These are phyloP conservation scores for Leccinum subgranulosum DNA, from an alignment of 768 basidiomycete species.

Conservation along the genomic window DNA sequence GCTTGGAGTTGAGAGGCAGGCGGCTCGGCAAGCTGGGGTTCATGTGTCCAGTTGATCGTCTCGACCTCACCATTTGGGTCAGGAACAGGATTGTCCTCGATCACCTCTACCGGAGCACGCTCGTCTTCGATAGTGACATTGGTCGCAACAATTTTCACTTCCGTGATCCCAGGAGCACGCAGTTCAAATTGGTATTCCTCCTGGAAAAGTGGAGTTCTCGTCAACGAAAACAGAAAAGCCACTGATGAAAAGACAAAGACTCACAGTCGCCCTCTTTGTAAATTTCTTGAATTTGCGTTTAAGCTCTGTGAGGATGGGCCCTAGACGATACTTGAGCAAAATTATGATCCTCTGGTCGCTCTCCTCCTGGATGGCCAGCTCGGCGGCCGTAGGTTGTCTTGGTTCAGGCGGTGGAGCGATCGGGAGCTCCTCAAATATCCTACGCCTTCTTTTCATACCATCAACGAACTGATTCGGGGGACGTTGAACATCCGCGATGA, in stretches of 20 bases:
- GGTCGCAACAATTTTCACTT: conserved; percentile 37
- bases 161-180: conserved; percentile 21
- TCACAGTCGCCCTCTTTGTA: conserved; percentile 72
- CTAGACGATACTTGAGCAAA: conserved; percentile 85
- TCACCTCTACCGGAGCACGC: conserved; percentile 45
- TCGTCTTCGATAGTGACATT: conserved; percentile 36
- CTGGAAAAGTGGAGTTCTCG: conserved; percentile 35
- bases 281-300: conserved; percentile 93
- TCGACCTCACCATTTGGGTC: conserved; percentile 31
- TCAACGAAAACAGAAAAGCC: conserved; percentile 4
- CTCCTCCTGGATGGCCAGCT: conserved; percentile 79
- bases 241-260: conserved; percentile 23
- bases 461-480: conserved; percentile 90
- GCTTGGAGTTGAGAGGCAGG: conserved; percentile 35
- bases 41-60: conserved; percentile 37
- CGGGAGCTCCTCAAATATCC: conserved; percentile 81
- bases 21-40: conserved; percentile 17
- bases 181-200: conserved; percentile 69
- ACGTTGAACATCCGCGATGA: conserved; percentile 65
- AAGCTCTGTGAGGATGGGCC: conserved; percentile 82
- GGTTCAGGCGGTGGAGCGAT: conserved; percentile 91
- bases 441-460: conserved; percentile 77
- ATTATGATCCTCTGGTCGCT: conserved; percentile 77
- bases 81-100: conserved; percentile 28
- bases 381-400: conserved; percentile 73